Base-by-base conservation (phyloP, 192 early-diverging fungal species). In the Piromyces finnis region DNA sequence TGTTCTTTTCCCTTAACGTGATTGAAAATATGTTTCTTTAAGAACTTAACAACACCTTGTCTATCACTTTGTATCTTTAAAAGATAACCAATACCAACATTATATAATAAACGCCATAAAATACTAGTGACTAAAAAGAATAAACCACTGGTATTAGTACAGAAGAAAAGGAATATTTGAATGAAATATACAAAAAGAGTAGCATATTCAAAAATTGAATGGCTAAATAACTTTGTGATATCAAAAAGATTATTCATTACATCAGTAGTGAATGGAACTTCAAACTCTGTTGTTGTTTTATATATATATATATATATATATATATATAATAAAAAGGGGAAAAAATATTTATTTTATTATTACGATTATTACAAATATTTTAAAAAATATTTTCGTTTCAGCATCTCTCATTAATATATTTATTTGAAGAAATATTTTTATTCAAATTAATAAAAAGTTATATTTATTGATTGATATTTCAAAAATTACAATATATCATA, bases 41-140 rank as follows among this genome's bases (percentile, higher is more conserved):
- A 92, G 85, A 89, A 88, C 11, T 88, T 85, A 15, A 96, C 92
- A 30, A 98, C 83, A 18, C 88, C 88, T 26, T 89, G 87, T 78
- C 88, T 87, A 78, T 93, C 91, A 84, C 93, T 95, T 86, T 96
- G 95, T 79, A 86, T 84, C 81, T 92, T 93, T 77, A 98, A 86
- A 26, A 97, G 84, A 79, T 89, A 87, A 18, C 97, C 97, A 11
- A 98, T 84, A n/a, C 94, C 95, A 11, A 87, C 87, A 84, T 97
- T 95, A 87, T 97, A 97, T 79, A 89, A 88, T 30, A 90, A 82
- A 79, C 97, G 90, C 96, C 96, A 98, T 82, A 94, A 94, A 13
- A 92, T 79, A 85, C 96, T 96, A 22, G 94, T 82, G 11, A 87
- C 83, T 79, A 97, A 77, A 83, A 95, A 94, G 30, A 94, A 68